Evolutionary conservation across 2,329 filamentous ascomycete species (phyloP).

Genomic region (Sclerotinia subarctica): DNA sequence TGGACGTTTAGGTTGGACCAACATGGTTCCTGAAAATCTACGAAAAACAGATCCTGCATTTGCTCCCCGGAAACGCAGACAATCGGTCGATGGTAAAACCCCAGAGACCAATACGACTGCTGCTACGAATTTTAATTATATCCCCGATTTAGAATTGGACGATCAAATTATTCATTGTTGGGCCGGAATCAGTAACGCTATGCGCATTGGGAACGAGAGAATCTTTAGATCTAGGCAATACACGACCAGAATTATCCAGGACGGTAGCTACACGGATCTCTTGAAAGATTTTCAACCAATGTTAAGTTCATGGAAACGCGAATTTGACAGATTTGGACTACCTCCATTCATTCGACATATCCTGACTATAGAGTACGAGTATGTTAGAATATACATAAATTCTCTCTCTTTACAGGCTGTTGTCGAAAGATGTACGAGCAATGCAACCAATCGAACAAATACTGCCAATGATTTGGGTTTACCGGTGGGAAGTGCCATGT

Average conservation of each 20-base stretch:
- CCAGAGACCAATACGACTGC: constrained; percentile 57
- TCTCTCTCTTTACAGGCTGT: constrained; percentile 92
- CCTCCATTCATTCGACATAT: constrained; percentile 69
- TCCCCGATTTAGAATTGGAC: constrained; percentile 63
- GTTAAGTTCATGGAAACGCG: constrained; percentile 72
- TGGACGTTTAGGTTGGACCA: constrained; percentile 86
- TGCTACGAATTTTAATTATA: constrained; percentile 61
- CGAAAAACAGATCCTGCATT: constrained; percentile 56
- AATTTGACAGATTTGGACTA: constrained; percentile 75
- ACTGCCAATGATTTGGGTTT: constrained; percentile 39
- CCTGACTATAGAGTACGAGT: constrained; percentile 91
- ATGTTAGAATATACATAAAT: constrained; percentile 91
- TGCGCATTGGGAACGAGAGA: constrained; percentile 85
- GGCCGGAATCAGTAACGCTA: constrained; percentile 88
- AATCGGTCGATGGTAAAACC: constrained; percentile 54
- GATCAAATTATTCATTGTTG: constrained; percentile 80
- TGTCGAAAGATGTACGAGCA: constrained; percentile 84
- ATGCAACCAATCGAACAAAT: constrained; percentile 50
- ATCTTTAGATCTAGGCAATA: constrained; percentile 84
- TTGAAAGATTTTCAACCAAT: constrained; percentile 79
- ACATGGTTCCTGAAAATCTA: constrained; percentile 76
- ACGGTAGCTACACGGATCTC: constrained; percentile 75
- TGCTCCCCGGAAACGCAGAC: constrained; percentile 42
- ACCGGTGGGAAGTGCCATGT: constrained; percentile 46
- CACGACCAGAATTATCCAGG: constrained; percentile 85